Base-by-base conservation (phyloP, 805 yeast genomes). In the Metahyphopichia silvanorum region DNA sequence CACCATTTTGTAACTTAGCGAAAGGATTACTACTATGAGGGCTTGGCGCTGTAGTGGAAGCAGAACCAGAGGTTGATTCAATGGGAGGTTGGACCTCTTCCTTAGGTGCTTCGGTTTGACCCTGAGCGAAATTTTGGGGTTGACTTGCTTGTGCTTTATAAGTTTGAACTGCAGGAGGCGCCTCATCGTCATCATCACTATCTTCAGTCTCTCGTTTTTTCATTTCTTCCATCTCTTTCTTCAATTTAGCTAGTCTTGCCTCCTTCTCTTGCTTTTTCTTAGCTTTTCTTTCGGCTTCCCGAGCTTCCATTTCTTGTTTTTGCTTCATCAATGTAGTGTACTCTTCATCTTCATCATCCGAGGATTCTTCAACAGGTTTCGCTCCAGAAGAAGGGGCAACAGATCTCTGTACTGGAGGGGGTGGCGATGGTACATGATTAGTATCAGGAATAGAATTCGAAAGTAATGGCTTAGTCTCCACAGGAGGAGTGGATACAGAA, bases 221-320 rank as follows among this genome's bases (percentile, higher is more conserved):
- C 37, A 74, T 60, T 6, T 69, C 77, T 25, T 70, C 81, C 71
- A 80, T 73, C 48, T 79, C 82, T 38, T 66, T 70, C 44, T 71
- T 77, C 33, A 80, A 55, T 40, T 70, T 68, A 2, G 80, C 83
- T 34, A 77, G 46, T 41, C 79, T 65, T 9, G 74, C 82, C 40
- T 77, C 85, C 46, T 75, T 79, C 6, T 75, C 81, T 20, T 69
- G 69, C 42, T 73, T 73, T 52, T 71, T 78, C 52, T 71, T 75
- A 38, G 60, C 48, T 37, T 71, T 71, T 31, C 76, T 52, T 28
- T 62, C 65, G 30, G 57, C 45, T 32, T 65, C 67, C 28, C 63
- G 58, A 3, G 57, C 60, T 42, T 74, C 79, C 60, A 67, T 40
- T 32, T 60, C 71, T 53, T 51, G 62, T 38, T 60, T 58, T 27